These are phyloP conservation scores for Puccinellia tenuiflora DNA, from an alignment of 176 grass and related monocot genomes.

Conservation along the genomic window DNA sequence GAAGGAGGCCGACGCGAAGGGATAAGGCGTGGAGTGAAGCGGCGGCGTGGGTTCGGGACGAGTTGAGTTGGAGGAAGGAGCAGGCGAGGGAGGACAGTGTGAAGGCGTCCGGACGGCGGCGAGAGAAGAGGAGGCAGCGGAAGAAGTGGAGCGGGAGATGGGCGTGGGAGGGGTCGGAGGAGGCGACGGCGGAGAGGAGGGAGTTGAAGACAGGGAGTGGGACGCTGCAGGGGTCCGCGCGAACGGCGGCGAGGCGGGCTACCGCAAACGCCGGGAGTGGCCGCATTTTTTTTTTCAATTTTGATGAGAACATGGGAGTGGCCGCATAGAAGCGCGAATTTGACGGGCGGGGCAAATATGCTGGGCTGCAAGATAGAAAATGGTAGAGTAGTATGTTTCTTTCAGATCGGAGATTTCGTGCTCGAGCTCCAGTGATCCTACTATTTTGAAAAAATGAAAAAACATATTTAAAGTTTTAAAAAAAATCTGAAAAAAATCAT, in stretches of 20 bases:
- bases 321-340: too few relatives aligned
- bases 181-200: constrained; percentile 30
- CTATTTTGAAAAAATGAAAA: too few relatives aligned
- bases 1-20: constrained; percentile 27
- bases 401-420: too few relatives aligned
- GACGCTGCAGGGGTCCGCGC: constrained; percentile 6
- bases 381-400: too few relatives aligned
- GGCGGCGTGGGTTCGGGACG: not conserved
- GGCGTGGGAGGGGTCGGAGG: constrained; percentile 10
- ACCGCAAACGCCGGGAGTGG: not conserved
- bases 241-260: constrained; percentile 16
- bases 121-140: constrained; percentile 28
- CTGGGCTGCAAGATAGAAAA: too few relatives aligned
- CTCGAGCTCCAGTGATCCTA: too few relatives aligned
- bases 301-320: too few relatives aligned
- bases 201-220: constrained; percentile 41
- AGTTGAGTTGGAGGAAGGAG: constrained; percentile 2
- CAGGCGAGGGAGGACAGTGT: constrained; percentile 32
- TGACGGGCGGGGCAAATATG: too few relatives aligned
- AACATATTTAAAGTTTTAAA: too few relatives aligned
- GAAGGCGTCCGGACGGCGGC: constrained; percentile 42
- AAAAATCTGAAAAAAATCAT: too few relatives aligned
- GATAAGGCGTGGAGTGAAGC: constrained; percentile 18
- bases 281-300: not conserved
- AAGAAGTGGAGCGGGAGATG: constrained; percentile 41